phyloP scores from a whole-genome alignment of 2,329 filamentous ascomycete genomes.

The Tolypocladium nubicola region DNA sequence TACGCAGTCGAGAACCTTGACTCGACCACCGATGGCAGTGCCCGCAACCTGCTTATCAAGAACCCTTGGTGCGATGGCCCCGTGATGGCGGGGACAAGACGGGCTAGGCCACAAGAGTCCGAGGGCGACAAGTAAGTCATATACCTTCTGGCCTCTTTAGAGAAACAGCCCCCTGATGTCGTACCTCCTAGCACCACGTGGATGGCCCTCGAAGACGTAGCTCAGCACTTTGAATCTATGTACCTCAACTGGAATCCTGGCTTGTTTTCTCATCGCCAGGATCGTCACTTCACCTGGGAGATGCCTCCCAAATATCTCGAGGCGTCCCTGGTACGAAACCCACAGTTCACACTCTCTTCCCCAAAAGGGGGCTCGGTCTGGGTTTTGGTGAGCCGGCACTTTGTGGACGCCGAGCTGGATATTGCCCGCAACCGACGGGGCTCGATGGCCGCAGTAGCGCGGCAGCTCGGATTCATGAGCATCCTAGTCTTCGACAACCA shows the following conservation, averaged over 20 bases:
- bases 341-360: slow-evolving; percentile 61
- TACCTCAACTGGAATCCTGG: slow-evolving; percentile 96
- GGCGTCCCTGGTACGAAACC: slow-evolving; percentile 52
- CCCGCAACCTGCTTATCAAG: slow-evolving; percentile 68
- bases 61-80: slow-evolving; percentile 90
- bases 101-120: not conserved
- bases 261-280: slow-evolving; percentile 70
- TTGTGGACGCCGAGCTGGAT: slow-evolving; percentile 56
- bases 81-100: slow-evolving; percentile 41
- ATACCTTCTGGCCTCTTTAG: not conserved
- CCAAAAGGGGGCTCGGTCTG: slow-evolving; percentile 55
- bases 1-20: slow-evolving; percentile 84
- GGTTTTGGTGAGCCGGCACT: slow-evolving; percentile 81
- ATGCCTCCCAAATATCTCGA: slow-evolving; percentile 38
- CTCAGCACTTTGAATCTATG: slow-evolving; percentile 88
- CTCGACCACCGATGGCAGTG: slow-evolving; percentile 36
- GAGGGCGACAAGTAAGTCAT: slow-evolving; percentile 1
- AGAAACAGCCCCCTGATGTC: slow-evolving; percentile 3
- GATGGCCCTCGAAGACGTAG: slow-evolving; percentile 80
- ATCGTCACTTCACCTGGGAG: slow-evolving; percentile 84
- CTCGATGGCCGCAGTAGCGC: slow-evolving; percentile 33
- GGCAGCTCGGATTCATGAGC: slow-evolving; percentile 71
- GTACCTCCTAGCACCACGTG: slow-evolving; percentile 65
- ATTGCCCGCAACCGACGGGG: slow-evolving; percentile 36
- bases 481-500: slow-evolving; percentile 67